These are phyloP conservation scores for Isabelozyma gotoi DNA, from an alignment of 805 yeast genomes.

Conservation along the genomic window DNA sequence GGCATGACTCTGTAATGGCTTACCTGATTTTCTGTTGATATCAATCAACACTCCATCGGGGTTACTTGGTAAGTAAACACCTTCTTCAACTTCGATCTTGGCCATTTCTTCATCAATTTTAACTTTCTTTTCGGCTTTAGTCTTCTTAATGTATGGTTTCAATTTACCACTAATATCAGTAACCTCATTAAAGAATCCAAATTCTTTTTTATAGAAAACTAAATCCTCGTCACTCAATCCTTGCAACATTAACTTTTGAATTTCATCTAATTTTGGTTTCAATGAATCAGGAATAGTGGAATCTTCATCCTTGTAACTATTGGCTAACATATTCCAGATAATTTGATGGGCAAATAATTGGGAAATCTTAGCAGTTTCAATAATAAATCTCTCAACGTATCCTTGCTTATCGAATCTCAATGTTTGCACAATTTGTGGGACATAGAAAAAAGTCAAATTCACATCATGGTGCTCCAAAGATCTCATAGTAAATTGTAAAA, in stretches of 20 bases:
- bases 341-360: conserved; percentile 96
- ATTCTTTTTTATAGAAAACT: conserved; percentile 76
- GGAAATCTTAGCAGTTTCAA: conserved; percentile 89
- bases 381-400: conserved; percentile 81
- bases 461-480: conserved; percentile 87
- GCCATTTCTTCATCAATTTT: conserved; percentile 97
- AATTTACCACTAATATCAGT: conserved; percentile 93
- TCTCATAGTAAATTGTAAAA: conserved; percentile 86
- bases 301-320: conserved; percentile 87
- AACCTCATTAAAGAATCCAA: conserved; percentile 84
- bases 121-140: conserved; percentile 93
- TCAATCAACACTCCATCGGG: conserved; percentile 95
- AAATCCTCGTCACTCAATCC: conserved; percentile 62
- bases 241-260: conserved; percentile 61
- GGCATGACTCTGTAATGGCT: conserved; percentile 95
- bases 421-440: conserved; percentile 95
- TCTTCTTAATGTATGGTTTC: conserved; percentile 89
- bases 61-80: conserved; percentile 91
- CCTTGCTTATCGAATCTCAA: conserved; percentile 81
- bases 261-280: conserved; percentile 79
- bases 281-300: conserved; percentile 73
- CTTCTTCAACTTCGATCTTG: conserved; percentile 66
- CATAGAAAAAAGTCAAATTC: conserved; percentile 88
- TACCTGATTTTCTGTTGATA: conserved; percentile 88
- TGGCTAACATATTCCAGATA: conserved; percentile 97